Conservation (phyloP, 2,329 filamentous ascomycete species). For the Phoma sp. region DNA sequence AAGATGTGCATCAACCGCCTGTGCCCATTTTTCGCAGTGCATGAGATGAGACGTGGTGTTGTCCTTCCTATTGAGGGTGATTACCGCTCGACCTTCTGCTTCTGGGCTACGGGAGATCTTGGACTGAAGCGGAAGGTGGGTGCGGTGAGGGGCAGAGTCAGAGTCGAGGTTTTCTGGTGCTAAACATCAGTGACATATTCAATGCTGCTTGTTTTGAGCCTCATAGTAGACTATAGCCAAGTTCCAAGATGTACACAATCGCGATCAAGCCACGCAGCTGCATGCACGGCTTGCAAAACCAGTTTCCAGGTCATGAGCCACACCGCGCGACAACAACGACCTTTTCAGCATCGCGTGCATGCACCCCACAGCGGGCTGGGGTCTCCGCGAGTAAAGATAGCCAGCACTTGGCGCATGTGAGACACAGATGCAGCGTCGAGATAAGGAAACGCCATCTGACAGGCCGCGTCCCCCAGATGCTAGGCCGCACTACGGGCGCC, state of each 20-base stretch:
- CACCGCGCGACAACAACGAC: not conserved
- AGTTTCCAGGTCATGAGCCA: conserved; percentile 12
- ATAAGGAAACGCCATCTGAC: conserved; percentile 37
- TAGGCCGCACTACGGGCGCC: conserved; percentile 6
- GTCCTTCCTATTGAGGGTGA: conserved; percentile 16
- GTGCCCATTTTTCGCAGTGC: conserved; percentile 8
- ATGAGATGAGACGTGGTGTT: not conserved
- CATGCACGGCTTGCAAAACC: not conserved
- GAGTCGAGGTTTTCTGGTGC: not conserved
- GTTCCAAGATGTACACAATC: not conserved
- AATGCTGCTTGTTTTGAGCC: not conserved
- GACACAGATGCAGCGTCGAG: conserved; percentile 20
- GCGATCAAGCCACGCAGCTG: conserved; percentile 1
- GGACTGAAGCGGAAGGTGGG: conserved; percentile 15
- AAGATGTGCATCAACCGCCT: not conserved
- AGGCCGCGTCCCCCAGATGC: conserved; percentile 22
- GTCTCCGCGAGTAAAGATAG: conserved; percentile 3
- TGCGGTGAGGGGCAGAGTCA: not conserved
- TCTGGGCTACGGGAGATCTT: conserved; percentile 15
- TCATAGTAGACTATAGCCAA: not conserved
- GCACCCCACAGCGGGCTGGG: conserved; percentile 27
- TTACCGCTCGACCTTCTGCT: conserved; percentile 18
- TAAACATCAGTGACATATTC: no score
- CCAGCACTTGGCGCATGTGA: conserved; percentile 7
- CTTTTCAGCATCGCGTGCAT: conserved; percentile 13